These are phyloP conservation scores for Russula sp. DNA, from an alignment of 768 basidiomycete genomes.

Conservation along the genomic window DNA sequence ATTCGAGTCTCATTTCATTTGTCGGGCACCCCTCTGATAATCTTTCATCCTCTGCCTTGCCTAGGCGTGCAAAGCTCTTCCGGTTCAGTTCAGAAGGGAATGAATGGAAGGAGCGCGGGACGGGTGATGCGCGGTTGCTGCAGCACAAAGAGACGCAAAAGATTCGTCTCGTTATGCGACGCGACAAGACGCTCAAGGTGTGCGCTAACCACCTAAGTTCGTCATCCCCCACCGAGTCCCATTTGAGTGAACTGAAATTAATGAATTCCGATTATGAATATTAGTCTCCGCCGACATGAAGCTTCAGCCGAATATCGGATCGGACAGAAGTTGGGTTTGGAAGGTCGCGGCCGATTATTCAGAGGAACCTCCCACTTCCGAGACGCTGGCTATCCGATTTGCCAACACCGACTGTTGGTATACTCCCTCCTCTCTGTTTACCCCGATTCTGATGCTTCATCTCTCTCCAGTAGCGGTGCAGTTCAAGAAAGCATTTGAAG, in stretches of 20 bases:
- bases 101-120: slow-evolving; percentile 99
- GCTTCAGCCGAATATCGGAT: slow-evolving; percentile 96
- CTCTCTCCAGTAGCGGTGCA: slow-evolving; percentile 63
- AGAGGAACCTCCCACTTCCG: slow-evolving; percentile 83
- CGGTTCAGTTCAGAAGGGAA: slow-evolving; percentile 73
- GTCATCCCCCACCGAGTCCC: slow-evolving; percentile 29
- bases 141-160: slow-evolving; percentile 87
- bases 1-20: slow-evolving; percentile 21
- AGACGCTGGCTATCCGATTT: slow-evolving; percentile 97
- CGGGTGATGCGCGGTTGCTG: slow-evolving; percentile 91
- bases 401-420: slow-evolving; percentile 91
- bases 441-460: neutral
- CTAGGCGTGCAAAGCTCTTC: slow-evolving; percentile 97
- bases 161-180: slow-evolving; percentile 95
- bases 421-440: neutral
- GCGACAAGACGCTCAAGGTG: slow-evolving; percentile 99
- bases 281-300: slow-evolving; percentile 86
- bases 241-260: neutral
- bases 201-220: slow-evolving; percentile 96
- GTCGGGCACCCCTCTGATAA: slow-evolving; percentile 7
- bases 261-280: slow-evolving; percentile 5
- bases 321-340: slow-evolving; percentile 99
- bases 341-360: slow-evolving; percentile 95
- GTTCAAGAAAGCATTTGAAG: slow-evolving; percentile 89
- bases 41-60: neutral